Base-by-base conservation (phyloP, 192 early-diverging fungal genomes). In the Rhizoclosmatium sp. region DNA sequence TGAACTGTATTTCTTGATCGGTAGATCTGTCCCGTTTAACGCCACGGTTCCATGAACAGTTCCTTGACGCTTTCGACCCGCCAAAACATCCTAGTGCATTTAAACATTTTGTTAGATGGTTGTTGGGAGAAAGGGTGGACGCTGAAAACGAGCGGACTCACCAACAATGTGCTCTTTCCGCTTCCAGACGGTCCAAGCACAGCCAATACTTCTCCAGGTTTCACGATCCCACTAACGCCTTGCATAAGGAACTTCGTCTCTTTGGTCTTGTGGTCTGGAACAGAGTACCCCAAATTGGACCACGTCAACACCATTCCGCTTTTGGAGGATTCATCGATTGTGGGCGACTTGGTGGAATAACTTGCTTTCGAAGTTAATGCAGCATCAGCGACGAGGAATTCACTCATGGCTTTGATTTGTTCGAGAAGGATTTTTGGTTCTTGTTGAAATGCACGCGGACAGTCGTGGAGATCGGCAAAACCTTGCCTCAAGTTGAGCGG, bases 171-270 rank as follows among this genome's bases (percentile, higher is more conserved):
- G 5, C 75, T 78, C 65, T 84, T 84, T 12, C 83, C 83, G 54
- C 81, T 79, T 16, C 87, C 87, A 39, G 77, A 80, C 39, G 85
- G 87, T 4, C 87, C 87, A 84, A 88, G 84, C 49, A 88, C 83
- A n/a, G 91, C 90, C 46, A 89, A 90, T 0, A 85, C 77, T 47
- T 88, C 81, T 7, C 91, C 91, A 19, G 82, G 64, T 14, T 71
- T 71, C 4, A 93, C 78, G 9, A 51, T 58, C 41, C 92, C 92
- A 1, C 84, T 84, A 4, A 93, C 87, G 44, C 87, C 87, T 68
- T 83, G 65, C 7, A 75, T 59, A 42, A 75, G 60, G 10, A 65
- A 12, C 9, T 10, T 21, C 16, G 10, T 23, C 47, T 75, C 45
- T 54, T 54, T 54, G 9, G 51, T 54, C 51, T 54, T 54, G 9